Base-by-base conservation (phyloP, 345 rosid genomes). In the Bruguiera parviflora region DNA sequence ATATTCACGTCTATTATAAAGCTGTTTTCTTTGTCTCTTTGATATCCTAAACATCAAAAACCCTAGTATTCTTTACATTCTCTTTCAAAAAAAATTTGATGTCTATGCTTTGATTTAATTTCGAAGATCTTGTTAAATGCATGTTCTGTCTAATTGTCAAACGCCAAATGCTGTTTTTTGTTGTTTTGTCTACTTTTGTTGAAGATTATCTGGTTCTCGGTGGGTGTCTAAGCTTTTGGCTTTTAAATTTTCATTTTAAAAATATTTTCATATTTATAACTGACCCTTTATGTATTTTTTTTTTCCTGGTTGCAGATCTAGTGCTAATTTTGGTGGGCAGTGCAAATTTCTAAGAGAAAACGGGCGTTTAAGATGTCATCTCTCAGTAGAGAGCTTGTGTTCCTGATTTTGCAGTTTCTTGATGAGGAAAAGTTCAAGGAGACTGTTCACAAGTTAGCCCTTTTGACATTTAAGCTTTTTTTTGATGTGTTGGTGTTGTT, bases 281-380 rank as follows among this genome's bases (percentile, higher is more conserved):
- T 73, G 77, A 75, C 66, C 16, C 5, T 63, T 77, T 56, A 9
- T 22, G 28, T 56, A 0, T 39, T 53, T 57, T 25, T 63, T 28
- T 58, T 58, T 25, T 6, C 56, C 31, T 69, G 64, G 35, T 64
- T 68, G 82, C 79, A 88, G 98, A 94, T 94, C 98, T 91, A 78
- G 83, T 56, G 73, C 64, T 64, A 71, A 65, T 66, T 78, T 64
- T 65, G 73, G 77, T 64, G 71, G 56, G 64, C 53, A 65, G 69
- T 22, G 31, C 31, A 73, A 71, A 63, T 74, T 82, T 78, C 67
- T 66, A 65, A 63, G 73, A 61, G 59, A 76, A 80, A 69, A 66
- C 84, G 77, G 75, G 20, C 82, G 68, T 65, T 68, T 66, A 71
- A 70, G 58, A 79, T 78, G 84, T 64, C 81, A 56, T 16, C 73